Percentiles rank a stretch among this genome's conserved stretches.
Conservation (phyloP, 441 rosid genomes). For the Metrosideros polymorpha region DNA sequence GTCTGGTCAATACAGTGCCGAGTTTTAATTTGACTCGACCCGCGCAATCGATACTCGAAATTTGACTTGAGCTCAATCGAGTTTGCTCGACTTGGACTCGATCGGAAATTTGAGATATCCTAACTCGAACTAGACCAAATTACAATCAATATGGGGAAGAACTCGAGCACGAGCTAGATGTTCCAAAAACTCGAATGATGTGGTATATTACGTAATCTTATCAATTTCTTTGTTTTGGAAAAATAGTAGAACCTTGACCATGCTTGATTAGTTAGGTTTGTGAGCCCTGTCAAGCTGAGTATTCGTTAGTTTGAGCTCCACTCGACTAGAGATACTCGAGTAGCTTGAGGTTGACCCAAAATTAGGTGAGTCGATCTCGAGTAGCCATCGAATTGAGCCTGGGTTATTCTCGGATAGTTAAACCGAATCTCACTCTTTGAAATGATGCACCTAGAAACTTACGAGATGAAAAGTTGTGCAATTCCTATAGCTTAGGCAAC, state of each 20-base stretch:
- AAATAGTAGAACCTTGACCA: neutral
- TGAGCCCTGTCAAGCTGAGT: neutral
- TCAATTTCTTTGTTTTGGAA: neutral
- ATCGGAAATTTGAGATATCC: neutral
- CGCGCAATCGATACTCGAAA: neutral
- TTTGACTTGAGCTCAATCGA: neutral
- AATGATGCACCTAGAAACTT: accelerated
- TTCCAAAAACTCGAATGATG: neutral
- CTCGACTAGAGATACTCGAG: neutral
- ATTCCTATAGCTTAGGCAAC: neutral
- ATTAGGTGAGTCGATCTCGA: neutral
- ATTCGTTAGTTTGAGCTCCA: neutral
- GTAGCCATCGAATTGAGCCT: neutral
- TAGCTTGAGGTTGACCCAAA: neutral
- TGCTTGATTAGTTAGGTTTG: neutral
- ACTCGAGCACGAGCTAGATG: accelerated
- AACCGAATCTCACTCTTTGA: neutral
- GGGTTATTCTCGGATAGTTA: accelerated
- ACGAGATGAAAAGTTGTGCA: neutral
- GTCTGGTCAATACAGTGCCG: no score
- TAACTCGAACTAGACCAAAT: accelerated
- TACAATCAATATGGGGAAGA: neutral
- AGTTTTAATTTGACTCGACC: neutral
- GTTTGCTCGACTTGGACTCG: accelerated
- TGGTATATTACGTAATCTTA: neutral